Percentiles rank a stretch among this genome's conserved stretches.
Evolutionary conservation across 2,329 filamentous ascomycete species (phyloP).

Genomic region (Pleoardoris graminearum): DNA sequence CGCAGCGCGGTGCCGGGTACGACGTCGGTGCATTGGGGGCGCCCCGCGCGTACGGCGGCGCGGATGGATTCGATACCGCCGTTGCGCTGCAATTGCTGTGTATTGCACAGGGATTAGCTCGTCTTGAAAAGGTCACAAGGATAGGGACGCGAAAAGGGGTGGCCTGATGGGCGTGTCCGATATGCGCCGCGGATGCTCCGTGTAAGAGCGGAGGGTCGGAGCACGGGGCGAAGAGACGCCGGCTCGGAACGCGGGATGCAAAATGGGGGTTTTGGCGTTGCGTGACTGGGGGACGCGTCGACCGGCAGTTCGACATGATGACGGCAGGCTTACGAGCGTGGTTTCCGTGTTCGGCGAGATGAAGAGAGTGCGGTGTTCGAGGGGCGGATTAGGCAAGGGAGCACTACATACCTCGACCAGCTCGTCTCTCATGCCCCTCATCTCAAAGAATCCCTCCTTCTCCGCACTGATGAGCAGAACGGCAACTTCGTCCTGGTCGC

Average conservation of each 20-base stretch:
- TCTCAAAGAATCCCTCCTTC: constrained; percentile 89
- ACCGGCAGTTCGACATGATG: too few relatives aligned
- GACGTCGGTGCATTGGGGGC: constrained; percentile 73
- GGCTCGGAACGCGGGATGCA: neutral
- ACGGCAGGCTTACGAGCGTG: too few relatives aligned
- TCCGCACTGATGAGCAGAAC: constrained; percentile 90
- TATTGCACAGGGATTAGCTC: constrained; percentile 2
- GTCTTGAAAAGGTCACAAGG: neutral
- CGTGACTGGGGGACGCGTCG: neutral
- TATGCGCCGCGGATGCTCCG: neutral
- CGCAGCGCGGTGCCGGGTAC: constrained; percentile 77
- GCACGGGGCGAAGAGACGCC: neutral
- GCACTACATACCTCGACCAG: constrained; percentile 56
- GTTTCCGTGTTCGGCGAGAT: neutral
- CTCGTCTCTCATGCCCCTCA: constrained; percentile 71
- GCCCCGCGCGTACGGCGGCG: constrained; percentile 69
- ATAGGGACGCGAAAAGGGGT: neutral
- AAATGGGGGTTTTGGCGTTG: neutral
- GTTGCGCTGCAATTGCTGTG: constrained; percentile 72
- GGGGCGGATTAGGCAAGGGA: constrained; percentile 2
- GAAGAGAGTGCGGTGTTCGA: neutral
- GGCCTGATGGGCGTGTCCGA: neutral
- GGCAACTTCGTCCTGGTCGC: constrained; percentile 73
- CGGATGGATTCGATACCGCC: constrained; percentile 75
- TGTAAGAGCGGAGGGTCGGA: neutral